Base-by-base conservation (phyloP, 345 rosid genomes). In the Eucalyptus polyanthemos region DNA sequence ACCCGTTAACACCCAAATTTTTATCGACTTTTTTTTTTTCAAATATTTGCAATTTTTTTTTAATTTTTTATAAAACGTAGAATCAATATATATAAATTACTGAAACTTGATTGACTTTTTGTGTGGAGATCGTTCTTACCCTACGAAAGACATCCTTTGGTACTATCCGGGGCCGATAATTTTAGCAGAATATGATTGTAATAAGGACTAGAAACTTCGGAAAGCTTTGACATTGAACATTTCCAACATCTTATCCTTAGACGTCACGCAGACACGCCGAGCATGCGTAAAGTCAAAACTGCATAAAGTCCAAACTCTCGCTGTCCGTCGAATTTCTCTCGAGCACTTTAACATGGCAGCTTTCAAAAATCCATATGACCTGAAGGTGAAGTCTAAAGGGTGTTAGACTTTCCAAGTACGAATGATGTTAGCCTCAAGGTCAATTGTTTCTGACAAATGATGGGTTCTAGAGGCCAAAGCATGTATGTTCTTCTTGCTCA, bases 1-100 rank as follows among this genome's bases (percentile, higher is more conserved):
- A 31, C 0, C 22, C 8, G 1, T 53, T 53, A 0, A 53, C 24
- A 19, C 0, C 1, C 4, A 7, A 53, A 53, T 3, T 53, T 53
- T 19, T 1, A 53, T 19, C 0, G 0, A 53, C 47, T 7, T 51
- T 19, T 40, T 40, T 7, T 19, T 53, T 53, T 53, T 19, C 2
- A 53, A 53, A 53, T 53, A 53, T 53, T n/a, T n/a, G n/a, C n/a
- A n/a, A n/a, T n/a, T n/a, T n/a, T n/a, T n/a, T n/a, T n/a, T n/a
- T n/a, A n/a, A n/a, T 50, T 50, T 50, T 53, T 19, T 53, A 53
- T 53, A 19, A 53, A 53, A 53, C 10, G 10, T 53, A 17, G 17
- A 17, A 17, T 2, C 54, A 51, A 40, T 40, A 16, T 51, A 51
- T 51, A 17, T 51, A 17, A 51, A 19, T 40, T 40, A 40, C 42